Conservation (phyloP, 176 grass and related monocot genomes). For the Paspalum vaginatum region DNA sequence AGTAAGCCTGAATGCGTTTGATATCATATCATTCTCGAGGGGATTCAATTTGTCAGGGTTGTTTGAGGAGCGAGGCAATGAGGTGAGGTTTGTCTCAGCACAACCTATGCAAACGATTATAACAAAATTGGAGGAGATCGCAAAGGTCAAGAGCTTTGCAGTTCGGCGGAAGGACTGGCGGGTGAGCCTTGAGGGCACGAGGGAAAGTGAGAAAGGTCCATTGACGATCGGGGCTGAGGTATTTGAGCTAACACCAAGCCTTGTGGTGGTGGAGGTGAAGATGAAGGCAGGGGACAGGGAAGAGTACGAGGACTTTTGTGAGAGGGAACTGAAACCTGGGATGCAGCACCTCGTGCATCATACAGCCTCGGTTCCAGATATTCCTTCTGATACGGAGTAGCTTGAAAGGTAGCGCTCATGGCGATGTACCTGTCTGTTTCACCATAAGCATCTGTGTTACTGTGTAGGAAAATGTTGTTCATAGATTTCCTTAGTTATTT, state of each 20-base stretch:
- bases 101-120: conserved; percentile 69
- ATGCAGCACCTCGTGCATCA: conserved; percentile 74
- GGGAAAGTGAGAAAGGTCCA: conserved; percentile 84
- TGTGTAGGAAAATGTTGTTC: conserved; percentile 21
- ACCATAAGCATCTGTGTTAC: conserved; percentile 7
- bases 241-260: conserved; percentile 84
- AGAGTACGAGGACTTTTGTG: conserved; percentile 96
- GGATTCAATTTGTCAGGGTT: conserved; percentile 89
- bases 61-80: conserved; percentile 85
- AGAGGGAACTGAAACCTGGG: conserved; percentile 87
- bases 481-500: conserved; percentile 35
- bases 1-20: conserved; percentile 85
- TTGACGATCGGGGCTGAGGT: conserved; percentile 90
- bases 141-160: conserved; percentile 72
- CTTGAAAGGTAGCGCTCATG: conserved; percentile 47
- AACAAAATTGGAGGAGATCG: conserved; percentile 89
- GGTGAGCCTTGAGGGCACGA: conserved; percentile 89
- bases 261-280: conserved; percentile 93
- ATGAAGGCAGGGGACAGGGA: conserved; percentile 81
- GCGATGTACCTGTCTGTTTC: conserved; percentile 27
- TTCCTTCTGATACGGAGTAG: conserved; percentile 60
- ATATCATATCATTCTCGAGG: conserved; percentile 94
- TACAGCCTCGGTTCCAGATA: conserved; percentile 43
- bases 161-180: conserved; percentile 84
- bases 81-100: conserved; percentile 79